phyloP scores from a whole-genome alignment of 2,329 filamentous ascomycete genomes.

The Alternaria arbusti region DNA sequence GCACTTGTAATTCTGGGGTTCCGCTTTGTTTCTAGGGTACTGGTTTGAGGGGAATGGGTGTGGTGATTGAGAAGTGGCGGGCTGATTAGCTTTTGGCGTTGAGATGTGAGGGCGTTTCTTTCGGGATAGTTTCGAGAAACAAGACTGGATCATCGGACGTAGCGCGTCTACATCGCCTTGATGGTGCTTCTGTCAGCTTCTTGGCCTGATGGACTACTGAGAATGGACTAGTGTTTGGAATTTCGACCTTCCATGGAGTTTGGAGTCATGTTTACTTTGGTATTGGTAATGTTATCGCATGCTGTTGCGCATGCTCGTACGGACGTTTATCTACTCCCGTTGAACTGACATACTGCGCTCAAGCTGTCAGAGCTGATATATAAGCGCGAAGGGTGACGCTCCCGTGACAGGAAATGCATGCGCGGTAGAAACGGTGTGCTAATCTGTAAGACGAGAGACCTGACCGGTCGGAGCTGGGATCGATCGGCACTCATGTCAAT shows the following conservation, averaged over 20 bases:
- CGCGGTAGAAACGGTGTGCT: not conserved
- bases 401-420: not conserved
- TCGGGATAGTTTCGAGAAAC: not conserved
- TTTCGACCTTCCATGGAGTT: not conserved
- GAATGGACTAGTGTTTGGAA: not conserved
- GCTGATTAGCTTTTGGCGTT: not conserved
- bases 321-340: not conserved
- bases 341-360: not conserved
- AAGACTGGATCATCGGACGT: not conserved
- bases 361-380: not conserved
- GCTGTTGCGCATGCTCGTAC: not conserved
- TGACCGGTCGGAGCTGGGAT: slow-evolving; percentile 2
- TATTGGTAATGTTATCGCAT: not conserved
- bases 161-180: not conserved
- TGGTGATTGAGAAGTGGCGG: not conserved
- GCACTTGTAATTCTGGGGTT: not conserved
- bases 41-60: not conserved
- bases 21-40: not conserved
- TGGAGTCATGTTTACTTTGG: not conserved
- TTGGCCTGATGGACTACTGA: not conserved
- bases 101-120: not conserved
- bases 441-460: not conserved
- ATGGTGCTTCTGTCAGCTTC: not conserved
- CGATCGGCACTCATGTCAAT: not conserved
- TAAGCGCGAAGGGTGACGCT: not conserved